Percentiles rank a stretch among this genome's conserved stretches.
Evolutionary conservation across 495 filamentous ascomycete species (phyloP).

Genomic region (Polyplosphaeria fusca): DNA sequence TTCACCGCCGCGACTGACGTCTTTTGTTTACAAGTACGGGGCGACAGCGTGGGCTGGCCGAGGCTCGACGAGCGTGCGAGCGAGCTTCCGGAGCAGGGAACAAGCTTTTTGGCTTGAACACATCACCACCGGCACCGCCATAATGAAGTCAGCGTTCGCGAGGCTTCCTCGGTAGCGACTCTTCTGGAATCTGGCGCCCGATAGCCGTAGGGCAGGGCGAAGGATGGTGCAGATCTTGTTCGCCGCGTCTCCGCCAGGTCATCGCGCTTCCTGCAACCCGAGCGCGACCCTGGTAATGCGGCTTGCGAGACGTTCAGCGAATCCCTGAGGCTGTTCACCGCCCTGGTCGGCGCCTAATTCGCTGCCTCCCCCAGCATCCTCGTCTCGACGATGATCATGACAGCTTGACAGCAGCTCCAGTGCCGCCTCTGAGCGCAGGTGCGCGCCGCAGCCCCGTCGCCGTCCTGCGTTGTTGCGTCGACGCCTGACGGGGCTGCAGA

Average conservation of each 20-base stretch:
- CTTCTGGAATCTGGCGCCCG: conserved; percentile 22
- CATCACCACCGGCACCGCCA: conserved; percentile 35
- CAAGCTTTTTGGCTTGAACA: conserved; percentile 36
- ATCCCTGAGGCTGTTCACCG: conserved; percentile 35
- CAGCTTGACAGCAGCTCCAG: conserved; percentile 20
- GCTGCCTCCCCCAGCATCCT: conserved; percentile 16
- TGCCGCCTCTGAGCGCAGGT: conserved; percentile 8
- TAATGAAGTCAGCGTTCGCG: conserved; percentile 33
- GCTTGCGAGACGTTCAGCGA: conserved; percentile 12
- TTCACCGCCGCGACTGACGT: conserved; percentile 16
- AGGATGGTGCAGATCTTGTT: conserved; percentile 37
- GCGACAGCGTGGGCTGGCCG: not conserved
- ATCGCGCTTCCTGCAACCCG: conserved; percentile 29
- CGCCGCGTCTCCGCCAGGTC: conserved; percentile 33
- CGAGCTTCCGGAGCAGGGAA: not conserved
- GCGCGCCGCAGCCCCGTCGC: conserved; percentile 10
- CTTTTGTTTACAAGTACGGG: not conserved
- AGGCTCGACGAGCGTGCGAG: conserved; percentile 7
- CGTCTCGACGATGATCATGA: conserved; percentile 8
- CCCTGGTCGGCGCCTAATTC: conserved; percentile 19
- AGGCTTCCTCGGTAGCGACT: conserved; percentile 34
- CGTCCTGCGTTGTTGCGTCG: not conserved
- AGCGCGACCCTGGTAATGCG: conserved; percentile 15
- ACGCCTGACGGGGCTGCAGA: conserved; percentile 7
- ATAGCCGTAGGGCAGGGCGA: conserved; percentile 32